Conservation (phyloP, 2,329 filamentous ascomycete species). For the Tolypocladium guangdongense region DNA sequence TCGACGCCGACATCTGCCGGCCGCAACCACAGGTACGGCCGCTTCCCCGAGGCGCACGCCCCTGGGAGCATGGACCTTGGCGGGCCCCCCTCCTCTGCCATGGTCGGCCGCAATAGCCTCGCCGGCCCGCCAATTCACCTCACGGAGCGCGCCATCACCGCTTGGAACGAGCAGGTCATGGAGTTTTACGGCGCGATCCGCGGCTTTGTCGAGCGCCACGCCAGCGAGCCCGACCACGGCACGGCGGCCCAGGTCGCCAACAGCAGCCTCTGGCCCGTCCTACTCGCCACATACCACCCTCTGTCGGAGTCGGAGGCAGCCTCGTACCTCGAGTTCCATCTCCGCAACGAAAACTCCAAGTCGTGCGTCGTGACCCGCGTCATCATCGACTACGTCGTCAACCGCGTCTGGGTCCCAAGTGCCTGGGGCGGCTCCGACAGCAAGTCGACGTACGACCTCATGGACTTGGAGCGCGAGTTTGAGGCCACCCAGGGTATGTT, state of each 20-base stretch:
- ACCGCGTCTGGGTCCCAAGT: conserved; percentile 26
- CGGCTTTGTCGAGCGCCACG: conserved; percentile 23
- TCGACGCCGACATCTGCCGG: conserved; percentile 17
- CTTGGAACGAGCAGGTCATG: conserved; percentile 25
- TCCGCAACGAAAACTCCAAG: conserved; percentile 27
- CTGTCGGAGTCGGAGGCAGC: conserved; percentile 26
- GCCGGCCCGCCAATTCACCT: conserved; percentile 21
- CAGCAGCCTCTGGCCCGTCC: conserved; percentile 24
- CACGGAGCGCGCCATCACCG: conserved; percentile 20
- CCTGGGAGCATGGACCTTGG: conserved; percentile 4
- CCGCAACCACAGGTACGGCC: conserved; percentile 15
- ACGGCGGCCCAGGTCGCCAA: conserved; percentile 15
- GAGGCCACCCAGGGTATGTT: conserved; percentile 21
- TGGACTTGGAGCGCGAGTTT: conserved; percentile 25
- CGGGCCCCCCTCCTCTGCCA: conserved; percentile 4
- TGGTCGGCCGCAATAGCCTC: conserved; percentile 10
- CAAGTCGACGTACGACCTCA: conserved; percentile 21
- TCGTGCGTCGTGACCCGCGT: conserved; percentile 31
- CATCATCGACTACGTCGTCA: conserved; percentile 30
- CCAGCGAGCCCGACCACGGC: conserved; percentile 18
- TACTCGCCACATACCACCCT: conserved; percentile 25
- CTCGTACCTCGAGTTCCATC: conserved; percentile 29
- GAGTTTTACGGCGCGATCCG: conserved; percentile 25
- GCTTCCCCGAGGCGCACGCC: conserved; percentile 15
- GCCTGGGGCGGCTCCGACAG: conserved; percentile 28